phyloP scores from a whole-genome alignment of 192 early-diverging fungal species.

The Coemansia biformis region DNA sequence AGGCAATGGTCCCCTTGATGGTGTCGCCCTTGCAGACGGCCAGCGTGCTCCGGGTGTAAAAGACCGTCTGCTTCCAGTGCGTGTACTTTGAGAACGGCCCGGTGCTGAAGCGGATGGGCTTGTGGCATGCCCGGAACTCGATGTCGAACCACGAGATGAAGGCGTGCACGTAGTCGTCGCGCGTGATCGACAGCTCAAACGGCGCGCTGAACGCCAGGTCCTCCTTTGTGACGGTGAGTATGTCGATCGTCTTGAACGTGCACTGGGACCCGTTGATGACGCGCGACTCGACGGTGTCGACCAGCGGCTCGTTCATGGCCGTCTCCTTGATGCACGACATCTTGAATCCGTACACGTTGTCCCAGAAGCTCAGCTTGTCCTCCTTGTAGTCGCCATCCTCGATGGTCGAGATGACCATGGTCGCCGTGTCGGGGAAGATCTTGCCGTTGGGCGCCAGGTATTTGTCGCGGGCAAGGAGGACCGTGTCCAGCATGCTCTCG shows the following conservation, averaged over 20 bases:
- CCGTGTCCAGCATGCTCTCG: slow-evolving; percentile 81
- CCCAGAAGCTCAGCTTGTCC: slow-evolving; percentile 78
- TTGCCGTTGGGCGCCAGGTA: slow-evolving; percentile 92
- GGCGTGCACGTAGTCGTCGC: slow-evolving; percentile 86
- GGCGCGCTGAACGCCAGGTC: slow-evolving; percentile 79
- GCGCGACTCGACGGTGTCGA: slow-evolving; percentile 90
- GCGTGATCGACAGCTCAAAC: slow-evolving; percentile 69
- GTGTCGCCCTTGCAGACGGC: slow-evolving; percentile 69
- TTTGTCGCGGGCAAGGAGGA: slow-evolving; percentile 60
- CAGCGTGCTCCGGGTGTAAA: slow-evolving; percentile 75
- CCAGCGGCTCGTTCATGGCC: slow-evolving; percentile 85
- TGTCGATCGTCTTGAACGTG: slow-evolving; percentile 69
- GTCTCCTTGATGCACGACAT: slow-evolving; percentile 81
- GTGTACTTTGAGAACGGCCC: slow-evolving; percentile 83
- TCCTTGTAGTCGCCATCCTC: slow-evolving; percentile 80
- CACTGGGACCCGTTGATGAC: slow-evolving; percentile 74
- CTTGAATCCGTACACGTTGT: slow-evolving; percentile 92
- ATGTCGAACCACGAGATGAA: slow-evolving; percentile 98
- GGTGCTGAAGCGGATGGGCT: slow-evolving; percentile 75
- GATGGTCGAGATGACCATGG: slow-evolving; percentile 84
- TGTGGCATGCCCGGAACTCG: slow-evolving; percentile 86
- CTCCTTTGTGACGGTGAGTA: slow-evolving; percentile 79
- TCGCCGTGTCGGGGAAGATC: slow-evolving; percentile 82
- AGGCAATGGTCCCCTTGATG: slow-evolving; percentile 63
- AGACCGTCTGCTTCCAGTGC: slow-evolving; percentile 99